phyloP scores from a whole-genome alignment of 768 basidiomycete species.

The Lenzites betulinus region DNA sequence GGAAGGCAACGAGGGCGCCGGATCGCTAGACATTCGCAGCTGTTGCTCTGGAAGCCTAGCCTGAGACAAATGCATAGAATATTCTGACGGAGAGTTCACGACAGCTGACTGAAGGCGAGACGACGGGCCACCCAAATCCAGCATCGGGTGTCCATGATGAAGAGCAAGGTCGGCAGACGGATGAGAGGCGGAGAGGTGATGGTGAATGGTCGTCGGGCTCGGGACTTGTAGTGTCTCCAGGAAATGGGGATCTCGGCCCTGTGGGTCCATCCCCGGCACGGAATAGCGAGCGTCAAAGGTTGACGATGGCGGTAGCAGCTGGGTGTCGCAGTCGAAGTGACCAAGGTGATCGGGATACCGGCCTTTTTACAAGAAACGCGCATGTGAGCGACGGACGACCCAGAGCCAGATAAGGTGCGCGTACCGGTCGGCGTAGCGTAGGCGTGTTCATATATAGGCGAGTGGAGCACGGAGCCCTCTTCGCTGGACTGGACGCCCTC shows the following conservation, averaged over 20 bases:
- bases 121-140: constrained; percentile 25
- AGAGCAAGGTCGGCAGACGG: constrained; percentile 23
- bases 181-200: constrained; percentile 24
- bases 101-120: constrained; percentile 25
- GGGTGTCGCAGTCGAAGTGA: constrained; percentile 25
- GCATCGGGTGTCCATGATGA: constrained; percentile 30
- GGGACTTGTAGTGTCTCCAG: constrained; percentile 31
- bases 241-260: constrained; percentile 31
- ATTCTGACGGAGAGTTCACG: constrained; percentile 27
- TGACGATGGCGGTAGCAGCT: constrained; percentile 24
- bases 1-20: constrained; percentile 20
- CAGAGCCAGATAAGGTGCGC: constrained; percentile 41
- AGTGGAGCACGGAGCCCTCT: constrained; percentile 75
- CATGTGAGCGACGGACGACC: constrained; percentile 21
- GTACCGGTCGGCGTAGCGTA: constrained; percentile 39
- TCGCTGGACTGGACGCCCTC: constrained; percentile 74
- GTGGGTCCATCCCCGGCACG: constrained; percentile 25
- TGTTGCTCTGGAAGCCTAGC: constrained; percentile 29
- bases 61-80: constrained; percentile 32
- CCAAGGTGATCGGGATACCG: constrained; percentile 60
- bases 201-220: constrained; percentile 27
- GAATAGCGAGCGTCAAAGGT: constrained; percentile 31
- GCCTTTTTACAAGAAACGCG: constrained; percentile 60
- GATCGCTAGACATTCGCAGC: constrained; percentile 23
- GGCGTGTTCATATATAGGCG: constrained; percentile 65